phyloP scores from a whole-genome alignment of 371 early-diverging fungal species.

The Zopfochytrium polystomum region DNA sequence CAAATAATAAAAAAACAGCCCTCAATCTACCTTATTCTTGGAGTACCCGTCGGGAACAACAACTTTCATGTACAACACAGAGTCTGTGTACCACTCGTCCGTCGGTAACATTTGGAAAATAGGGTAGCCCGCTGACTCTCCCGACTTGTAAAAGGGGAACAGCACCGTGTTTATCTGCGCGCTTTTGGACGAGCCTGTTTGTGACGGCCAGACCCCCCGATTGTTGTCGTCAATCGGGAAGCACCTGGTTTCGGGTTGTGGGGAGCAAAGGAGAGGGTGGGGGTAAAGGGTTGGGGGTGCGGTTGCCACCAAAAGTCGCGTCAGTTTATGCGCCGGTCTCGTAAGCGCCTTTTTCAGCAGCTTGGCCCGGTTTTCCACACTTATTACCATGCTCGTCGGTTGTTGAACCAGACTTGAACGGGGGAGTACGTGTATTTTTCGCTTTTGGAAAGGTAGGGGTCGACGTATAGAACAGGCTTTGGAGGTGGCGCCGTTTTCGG shows the following conservation, averaged over 20 bases:
- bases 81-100: slow-evolving; percentile 1
- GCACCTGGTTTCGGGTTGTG: slow-evolving; percentile 3
- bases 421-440: slow-evolving; percentile 1
- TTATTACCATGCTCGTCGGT: slow-evolving; percentile 5
- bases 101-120: slow-evolving; percentile 7
- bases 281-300: background rate
- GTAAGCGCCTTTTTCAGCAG: too few relatives aligned
- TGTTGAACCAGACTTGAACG: slow-evolving; percentile 4
- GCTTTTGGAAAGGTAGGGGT: slow-evolving; percentile 1
- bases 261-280: background rate
- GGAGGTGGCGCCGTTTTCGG: background rate
- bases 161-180: background rate
- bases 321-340: too few relatives aligned
- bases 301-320: too few relatives aligned
- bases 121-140: slow-evolving; percentile 1
- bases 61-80: background rate
- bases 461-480: background rate
- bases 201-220: background rate
- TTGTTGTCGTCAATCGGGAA: background rate
- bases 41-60: slow-evolving; percentile 1
- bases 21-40: background rate
- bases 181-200: background rate
- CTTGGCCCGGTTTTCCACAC: too few relatives aligned
- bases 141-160: background rate
- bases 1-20: background rate